These are phyloP conservation scores for Penicillium sp. DNA, from an alignment of 2,329 filamentous ascomycete species.

Conservation along the genomic window DNA sequence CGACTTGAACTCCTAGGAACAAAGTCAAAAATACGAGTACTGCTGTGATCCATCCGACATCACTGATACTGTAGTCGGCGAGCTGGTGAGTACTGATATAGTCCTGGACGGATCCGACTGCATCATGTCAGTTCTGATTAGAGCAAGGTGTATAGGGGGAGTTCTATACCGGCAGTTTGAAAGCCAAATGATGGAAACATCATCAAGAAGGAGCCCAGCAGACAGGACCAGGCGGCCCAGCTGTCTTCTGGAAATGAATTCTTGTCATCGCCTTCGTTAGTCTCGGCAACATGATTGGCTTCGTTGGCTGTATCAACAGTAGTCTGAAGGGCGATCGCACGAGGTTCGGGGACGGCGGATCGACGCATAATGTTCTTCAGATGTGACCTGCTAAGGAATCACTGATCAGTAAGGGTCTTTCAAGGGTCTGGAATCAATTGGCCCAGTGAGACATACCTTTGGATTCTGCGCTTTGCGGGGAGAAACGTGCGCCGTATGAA, in stretches of 20 bases:
- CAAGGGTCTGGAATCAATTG: no score
- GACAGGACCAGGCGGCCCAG: constrained; percentile 33
- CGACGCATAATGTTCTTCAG: background rate
- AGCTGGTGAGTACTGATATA: constrained; percentile 48
- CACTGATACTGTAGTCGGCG: constrained; percentile 39
- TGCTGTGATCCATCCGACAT: constrained; percentile 52
- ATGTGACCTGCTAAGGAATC: no score
- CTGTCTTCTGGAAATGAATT: constrained; percentile 32
- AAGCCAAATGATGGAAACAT: constrained; percentile 46
- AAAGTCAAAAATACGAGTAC: constrained; percentile 47
- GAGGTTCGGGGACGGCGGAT: background rate
- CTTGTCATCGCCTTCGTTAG: background rate
- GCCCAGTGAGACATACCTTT: no score
- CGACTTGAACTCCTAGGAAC: constrained; percentile 48
- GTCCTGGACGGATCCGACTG: constrained; percentile 49
- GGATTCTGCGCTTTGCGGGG: no score
- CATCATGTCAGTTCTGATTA: background rate
- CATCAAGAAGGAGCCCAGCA: constrained; percentile 35
- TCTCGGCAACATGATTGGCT: background rate
- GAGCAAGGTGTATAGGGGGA: background rate
- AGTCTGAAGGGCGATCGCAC: background rate
- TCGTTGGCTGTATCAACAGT: background rate
- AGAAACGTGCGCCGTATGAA: no score
- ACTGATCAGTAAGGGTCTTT: no score
- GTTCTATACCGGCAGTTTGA: constrained; percentile 37